These are phyloP conservation scores for Fusarium ambrosium DNA, from an alignment of 2,329 filamentous ascomycete species.

Conservation along the genomic window DNA sequence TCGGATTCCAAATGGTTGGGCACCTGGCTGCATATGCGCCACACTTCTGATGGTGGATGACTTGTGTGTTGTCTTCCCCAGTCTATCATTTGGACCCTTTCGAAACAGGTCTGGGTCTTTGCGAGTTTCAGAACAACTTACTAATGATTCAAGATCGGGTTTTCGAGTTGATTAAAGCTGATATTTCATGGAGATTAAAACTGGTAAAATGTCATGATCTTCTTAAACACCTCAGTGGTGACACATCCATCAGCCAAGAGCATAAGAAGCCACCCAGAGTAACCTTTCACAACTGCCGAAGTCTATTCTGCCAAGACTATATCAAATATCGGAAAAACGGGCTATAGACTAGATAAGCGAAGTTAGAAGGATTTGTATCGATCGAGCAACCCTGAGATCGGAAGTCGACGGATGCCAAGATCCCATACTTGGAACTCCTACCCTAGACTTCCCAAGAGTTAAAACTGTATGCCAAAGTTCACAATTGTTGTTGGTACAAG, in stretches of 20 bases:
- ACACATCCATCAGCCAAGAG: neutral
- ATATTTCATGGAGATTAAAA: neutral
- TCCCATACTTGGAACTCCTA: neutral
- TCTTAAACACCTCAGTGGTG: neutral
- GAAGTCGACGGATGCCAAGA: neutral
- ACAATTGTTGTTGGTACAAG: neutral
- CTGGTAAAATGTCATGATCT: neutral
- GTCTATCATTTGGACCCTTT: neutral
- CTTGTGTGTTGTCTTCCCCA: too few relatives aligned
- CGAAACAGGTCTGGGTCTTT: neutral
- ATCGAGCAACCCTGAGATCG: neutral
- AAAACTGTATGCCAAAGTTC: neutral
- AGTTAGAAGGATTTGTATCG: neutral
- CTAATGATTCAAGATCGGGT: neutral
- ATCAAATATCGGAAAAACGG: neutral
- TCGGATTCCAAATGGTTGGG: neutral
- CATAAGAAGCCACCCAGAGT: neutral
- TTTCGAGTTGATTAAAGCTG: neutral
- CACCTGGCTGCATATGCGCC: neutral
- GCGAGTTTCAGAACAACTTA: neutral
- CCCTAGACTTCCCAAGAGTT: neutral
- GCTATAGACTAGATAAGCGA: neutral
- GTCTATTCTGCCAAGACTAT: neutral
- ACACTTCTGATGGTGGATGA: neutral
- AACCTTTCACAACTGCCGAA: neutral